Base-by-base conservation (phyloP, 2,329 filamentous ascomycete genomes). In the Claviceps purpurea region DNA sequence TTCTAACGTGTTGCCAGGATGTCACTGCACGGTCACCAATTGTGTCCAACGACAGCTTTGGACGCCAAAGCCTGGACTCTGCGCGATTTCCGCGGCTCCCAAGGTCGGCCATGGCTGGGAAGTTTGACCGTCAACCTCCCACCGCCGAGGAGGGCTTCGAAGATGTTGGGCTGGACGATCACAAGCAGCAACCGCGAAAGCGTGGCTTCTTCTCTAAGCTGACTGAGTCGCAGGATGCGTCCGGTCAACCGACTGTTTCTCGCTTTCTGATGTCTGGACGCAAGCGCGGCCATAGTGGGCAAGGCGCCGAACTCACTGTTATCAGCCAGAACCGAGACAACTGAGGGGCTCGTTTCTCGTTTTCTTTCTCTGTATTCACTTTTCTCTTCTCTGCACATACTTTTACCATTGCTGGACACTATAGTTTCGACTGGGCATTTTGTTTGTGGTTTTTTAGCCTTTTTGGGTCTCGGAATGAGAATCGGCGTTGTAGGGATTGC, bases 1-100 rank as follows among this genome's bases (percentile, higher is more conserved):
- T 11, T 20, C 41, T 43, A 43, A 43, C 20, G 18, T 7, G 18
- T 13, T 49, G 34, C 54, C 61, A 95, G 90, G 90, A 97, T 64
- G 94, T 97, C 55, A 90, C 85, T 49, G 91, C 90, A 41, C 83
- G 84, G 56, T 93, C 89, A 41, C 91, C 89, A 8, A 71, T 96
- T 52, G 67, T 76, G 49, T 71, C 74, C 54, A 66, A 75, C 55
- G 80, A 86, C 50, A 68, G 70, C 60, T 76, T 69, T n/a, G 78
- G 81, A 18, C 84, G 90, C 52, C 84, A 87, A 59, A 93, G 87
- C 52, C 79, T 95, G 57, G 89, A 96, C 65, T 88, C 87, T 6
- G 77, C 82, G 47, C 77, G 81, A 57, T 76, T 79, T 64, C 73
- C 77, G 52, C 76, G 83, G 53, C 72, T 80, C 44, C 79, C 82